These are phyloP conservation scores for Apocynum venetum DNA, from an alignment of 257 asterid species.

Conservation along the genomic window DNA sequence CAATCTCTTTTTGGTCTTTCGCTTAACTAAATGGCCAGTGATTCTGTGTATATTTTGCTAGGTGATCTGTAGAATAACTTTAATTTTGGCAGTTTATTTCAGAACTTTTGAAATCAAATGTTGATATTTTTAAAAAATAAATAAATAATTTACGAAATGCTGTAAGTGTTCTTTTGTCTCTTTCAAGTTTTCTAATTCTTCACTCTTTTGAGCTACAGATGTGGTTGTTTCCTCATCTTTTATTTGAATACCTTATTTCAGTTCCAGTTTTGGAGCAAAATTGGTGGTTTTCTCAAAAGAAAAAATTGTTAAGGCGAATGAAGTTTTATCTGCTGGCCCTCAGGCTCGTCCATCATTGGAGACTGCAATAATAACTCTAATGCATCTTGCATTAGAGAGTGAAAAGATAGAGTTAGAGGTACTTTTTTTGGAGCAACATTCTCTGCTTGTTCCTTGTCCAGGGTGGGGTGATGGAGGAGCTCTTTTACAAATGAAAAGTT, in stretches of 20 bases:
- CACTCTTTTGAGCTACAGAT: background rate
- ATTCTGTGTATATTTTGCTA: background rate
- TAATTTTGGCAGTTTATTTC: background rate
- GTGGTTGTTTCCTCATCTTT: background rate
- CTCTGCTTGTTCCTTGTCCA: background rate
- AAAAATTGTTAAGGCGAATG: conserved; percentile 59
- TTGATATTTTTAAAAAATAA: background rate
- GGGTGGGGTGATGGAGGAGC: background rate
- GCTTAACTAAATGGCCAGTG: background rate
- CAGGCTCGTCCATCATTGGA: conserved; percentile 66
- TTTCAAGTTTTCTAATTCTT: background rate
- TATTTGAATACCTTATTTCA: conserved; percentile 32
- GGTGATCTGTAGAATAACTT: background rate
- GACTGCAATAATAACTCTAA: conserved; percentile 71
- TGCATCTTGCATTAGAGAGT: conserved; percentile 82
- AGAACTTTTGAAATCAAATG: background rate
- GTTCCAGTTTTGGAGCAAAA: conserved; percentile 75
- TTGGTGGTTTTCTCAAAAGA: conserved; percentile 61
- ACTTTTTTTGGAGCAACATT: conserved; percentile 1
- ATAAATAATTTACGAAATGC: background rate
- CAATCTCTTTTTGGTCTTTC: background rate
- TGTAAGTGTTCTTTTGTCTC: background rate
- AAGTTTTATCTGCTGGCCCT: conserved; percentile 77
- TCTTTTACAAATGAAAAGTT: background rate
- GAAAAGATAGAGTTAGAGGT: conserved; percentile 92